These are phyloP conservation scores for Castanea sativa DNA, from an alignment of 306 rosid species.

Conservation along the genomic window DNA sequence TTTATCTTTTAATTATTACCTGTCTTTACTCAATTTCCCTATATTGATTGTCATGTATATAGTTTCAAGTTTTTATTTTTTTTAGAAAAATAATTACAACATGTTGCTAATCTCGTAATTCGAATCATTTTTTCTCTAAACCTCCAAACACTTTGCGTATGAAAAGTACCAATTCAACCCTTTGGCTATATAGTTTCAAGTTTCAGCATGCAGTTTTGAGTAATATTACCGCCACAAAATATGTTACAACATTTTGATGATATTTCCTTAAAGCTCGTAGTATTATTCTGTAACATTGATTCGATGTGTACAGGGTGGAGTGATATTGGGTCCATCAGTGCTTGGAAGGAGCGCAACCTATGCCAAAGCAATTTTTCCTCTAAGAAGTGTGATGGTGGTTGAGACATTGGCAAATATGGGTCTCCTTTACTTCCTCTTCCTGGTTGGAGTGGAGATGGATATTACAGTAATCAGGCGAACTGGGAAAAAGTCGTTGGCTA, in stretches of 20 bases:
- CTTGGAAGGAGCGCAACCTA: slow-evolving; percentile 44
- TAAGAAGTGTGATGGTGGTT: slow-evolving; percentile 69
- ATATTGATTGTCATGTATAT: background rate
- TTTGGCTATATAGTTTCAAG: too few relatives aligned
- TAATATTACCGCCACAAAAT: too few relatives aligned
- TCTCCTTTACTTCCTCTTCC: slow-evolving; percentile 68
- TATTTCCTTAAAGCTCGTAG: background rate
- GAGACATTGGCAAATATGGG: slow-evolving; percentile 77
- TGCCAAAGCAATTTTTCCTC: slow-evolving; percentile 50
- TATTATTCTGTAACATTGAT: background rate
- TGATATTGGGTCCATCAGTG: slow-evolving; percentile 80
- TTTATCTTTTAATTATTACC: background rate
- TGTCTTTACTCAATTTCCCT: background rate
- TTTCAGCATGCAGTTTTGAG: background rate
- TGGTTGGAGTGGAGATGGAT: slow-evolving; percentile 89
- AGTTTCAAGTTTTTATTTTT: too few relatives aligned
- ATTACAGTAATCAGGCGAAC: slow-evolving; percentile 51
- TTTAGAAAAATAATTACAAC: too few relatives aligned
- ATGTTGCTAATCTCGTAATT: too few relatives aligned
- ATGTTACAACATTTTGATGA: too few relatives aligned
- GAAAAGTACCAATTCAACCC: too few relatives aligned
- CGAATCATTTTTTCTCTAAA: too few relatives aligned
- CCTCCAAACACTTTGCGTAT: too few relatives aligned
- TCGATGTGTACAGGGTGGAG: slow-evolving; percentile 58
- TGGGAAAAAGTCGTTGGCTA: slow-evolving; percentile 48